phyloP scores from a whole-genome alignment of 805 yeast genomes.

The Kuraishia piskuri region DNA sequence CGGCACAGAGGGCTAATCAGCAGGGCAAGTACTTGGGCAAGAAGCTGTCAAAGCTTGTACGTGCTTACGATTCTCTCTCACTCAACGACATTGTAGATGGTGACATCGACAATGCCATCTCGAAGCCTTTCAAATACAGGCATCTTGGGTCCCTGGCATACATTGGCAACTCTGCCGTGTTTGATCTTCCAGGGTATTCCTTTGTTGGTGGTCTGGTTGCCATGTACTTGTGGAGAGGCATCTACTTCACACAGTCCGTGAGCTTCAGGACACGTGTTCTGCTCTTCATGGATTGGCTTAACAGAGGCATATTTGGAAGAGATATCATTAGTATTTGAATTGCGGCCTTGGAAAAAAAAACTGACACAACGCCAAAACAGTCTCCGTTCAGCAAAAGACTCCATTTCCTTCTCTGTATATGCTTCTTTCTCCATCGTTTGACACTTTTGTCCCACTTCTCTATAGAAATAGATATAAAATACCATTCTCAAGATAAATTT shows the following conservation, averaged over 20 bases:
- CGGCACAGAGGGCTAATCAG: conserved; percentile 68
- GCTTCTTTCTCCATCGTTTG: not conserved
- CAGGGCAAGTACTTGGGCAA: conserved; percentile 61
- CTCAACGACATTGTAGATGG: conserved; percentile 39
- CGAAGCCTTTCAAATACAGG: conserved; percentile 51
- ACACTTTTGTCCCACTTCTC: not conserved
- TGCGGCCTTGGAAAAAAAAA: not conserved
- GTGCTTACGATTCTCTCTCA: conserved; percentile 31
- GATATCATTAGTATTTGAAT: conserved; percentile 27
- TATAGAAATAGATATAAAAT: not conserved
- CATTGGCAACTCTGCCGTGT: conserved; percentile 63
- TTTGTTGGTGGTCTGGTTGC: conserved; percentile 60
- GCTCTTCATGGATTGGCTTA: conserved; percentile 60
- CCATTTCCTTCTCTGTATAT: not conserved
- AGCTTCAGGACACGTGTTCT: conserved; percentile 55
- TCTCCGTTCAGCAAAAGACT: too few relatives aligned
- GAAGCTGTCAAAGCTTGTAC: conserved; percentile 46
- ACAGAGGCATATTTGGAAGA: conserved; percentile 50
- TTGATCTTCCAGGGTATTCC: conserved; percentile 52
- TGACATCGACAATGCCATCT: conserved; percentile 46
- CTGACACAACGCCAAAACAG: too few relatives aligned
- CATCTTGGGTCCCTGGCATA: conserved; percentile 65
- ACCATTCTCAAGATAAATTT: not conserved
- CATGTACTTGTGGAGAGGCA: conserved; percentile 69
- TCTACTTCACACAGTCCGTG: conserved; percentile 60